Evolutionary conservation across 2,329 filamentous ascomycete species (phyloP).

Genomic region (Biscogniauxia mediterranea): DNA sequence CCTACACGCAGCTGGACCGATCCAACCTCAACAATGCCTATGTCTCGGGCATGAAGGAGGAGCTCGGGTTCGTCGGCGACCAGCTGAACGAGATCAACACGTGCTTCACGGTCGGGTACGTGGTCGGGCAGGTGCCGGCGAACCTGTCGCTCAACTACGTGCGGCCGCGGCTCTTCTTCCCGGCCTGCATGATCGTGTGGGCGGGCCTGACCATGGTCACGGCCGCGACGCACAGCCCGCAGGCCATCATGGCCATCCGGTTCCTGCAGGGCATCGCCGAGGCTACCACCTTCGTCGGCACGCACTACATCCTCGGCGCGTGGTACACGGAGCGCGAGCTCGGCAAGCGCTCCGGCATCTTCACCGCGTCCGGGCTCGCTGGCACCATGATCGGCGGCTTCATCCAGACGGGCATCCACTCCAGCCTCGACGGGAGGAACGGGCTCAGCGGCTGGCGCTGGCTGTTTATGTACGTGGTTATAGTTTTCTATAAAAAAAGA

Average conservation of each 20-base stretch:
- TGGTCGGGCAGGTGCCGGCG: conserved; percentile 58
- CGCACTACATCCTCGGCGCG: conserved; percentile 58
- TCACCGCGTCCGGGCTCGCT: conserved; percentile 57
- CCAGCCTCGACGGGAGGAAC: conserved; percentile 43
- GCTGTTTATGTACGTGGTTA: conserved; percentile 39
- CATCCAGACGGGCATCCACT: conserved; percentile 54
- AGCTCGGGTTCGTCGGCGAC: conserved; percentile 46
- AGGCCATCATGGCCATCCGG: conserved; percentile 59
- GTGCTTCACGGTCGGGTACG: conserved; percentile 45
- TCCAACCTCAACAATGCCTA: conserved; percentile 54
- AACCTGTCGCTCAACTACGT: conserved; percentile 63
- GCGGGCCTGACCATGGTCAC: conserved; percentile 62
- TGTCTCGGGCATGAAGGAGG: conserved; percentile 53
- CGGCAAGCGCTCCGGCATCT: conserved; percentile 60
- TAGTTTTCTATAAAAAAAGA: too few species aligned
- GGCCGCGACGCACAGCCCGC: conserved; percentile 48
- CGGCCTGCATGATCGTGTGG: conserved; percentile 63
- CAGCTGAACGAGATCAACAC: conserved; percentile 55
- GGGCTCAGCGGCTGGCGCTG: conserved; percentile 57
- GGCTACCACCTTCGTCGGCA: conserved; percentile 54
- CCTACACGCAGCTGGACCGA: conserved; percentile 41
- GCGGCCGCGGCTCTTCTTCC: conserved; percentile 62
- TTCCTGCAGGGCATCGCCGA: conserved; percentile 57
- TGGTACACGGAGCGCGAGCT: conserved; percentile 63
- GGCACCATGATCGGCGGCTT: conserved; percentile 63